phyloP scores from a whole-genome alignment of 2,329 filamentous ascomycete genomes.

The Venturia aucupariae region DNA sequence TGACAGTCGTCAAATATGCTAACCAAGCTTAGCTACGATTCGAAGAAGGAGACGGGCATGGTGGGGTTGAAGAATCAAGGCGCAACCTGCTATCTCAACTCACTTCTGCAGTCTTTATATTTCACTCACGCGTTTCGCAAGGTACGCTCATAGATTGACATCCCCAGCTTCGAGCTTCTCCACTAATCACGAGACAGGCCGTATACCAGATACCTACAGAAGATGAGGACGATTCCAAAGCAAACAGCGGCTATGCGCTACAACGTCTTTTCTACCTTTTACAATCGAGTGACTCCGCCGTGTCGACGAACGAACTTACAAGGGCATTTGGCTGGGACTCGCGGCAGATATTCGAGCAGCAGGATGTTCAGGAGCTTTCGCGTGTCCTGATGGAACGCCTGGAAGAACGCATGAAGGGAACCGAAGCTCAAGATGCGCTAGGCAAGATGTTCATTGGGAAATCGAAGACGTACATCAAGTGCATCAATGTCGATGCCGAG shows the following conservation, averaged over 20 bases:
- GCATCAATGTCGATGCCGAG: slow-evolving; percentile 97
- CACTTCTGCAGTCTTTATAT: slow-evolving; percentile 38
- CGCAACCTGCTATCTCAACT: slow-evolving; percentile 52
- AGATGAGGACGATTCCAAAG: slow-evolving; percentile 61
- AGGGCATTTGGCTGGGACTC: slow-evolving; percentile 98
- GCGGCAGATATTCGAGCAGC: slow-evolving; percentile 94
- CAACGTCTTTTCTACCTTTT: slow-evolving; percentile 92
- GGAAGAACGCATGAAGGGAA: slow-evolving; percentile 97
- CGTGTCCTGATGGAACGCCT: slow-evolving; percentile 95
- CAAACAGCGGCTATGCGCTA: slow-evolving; percentile 86
- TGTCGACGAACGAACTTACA: slow-evolving; percentile 86
- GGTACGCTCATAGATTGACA: slow-evolving; percentile 36
- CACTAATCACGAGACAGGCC: slow-evolving; percentile 45
- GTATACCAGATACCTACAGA: slow-evolving; percentile 96
- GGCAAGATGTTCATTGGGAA: slow-evolving; percentile 92
- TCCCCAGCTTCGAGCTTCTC: not conserved
- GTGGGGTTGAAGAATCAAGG: slow-evolving; percentile 96
- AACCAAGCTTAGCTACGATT: slow-evolving; percentile 62
- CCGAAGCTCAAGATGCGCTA: slow-evolving; percentile 78
- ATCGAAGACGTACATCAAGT: slow-evolving; percentile 97
- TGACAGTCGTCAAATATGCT: not conserved
- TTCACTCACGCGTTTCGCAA: slow-evolving; percentile 80
- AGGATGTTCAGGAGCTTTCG: slow-evolving; percentile 95
- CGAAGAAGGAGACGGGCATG: slow-evolving; percentile 97
- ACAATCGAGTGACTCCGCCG: slow-evolving; percentile 74